These are phyloP conservation scores for Neophaeococcomyces aloes DNA, from an alignment of 2,329 filamentous ascomycete species.

Conservation along the genomic window DNA sequence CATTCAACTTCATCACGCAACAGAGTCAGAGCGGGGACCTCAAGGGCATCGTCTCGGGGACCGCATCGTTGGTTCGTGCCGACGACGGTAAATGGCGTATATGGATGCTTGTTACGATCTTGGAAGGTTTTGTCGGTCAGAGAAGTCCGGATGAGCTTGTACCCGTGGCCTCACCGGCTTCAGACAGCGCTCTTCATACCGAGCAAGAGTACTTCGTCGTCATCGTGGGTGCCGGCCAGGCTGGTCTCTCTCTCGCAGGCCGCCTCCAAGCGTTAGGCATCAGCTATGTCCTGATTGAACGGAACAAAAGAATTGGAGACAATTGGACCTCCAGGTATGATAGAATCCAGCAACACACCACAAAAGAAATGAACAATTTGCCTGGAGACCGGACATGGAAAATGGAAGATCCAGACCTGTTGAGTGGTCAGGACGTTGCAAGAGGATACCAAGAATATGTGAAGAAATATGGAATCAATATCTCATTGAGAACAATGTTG, in stretches of 20 bases:
- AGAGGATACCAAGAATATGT: conserved; percentile 15
- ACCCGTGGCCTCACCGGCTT: background rate
- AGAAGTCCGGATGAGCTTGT: conserved; percentile 19
- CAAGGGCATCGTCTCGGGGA: conserved; percentile 16
- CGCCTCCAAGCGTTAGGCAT: conserved; percentile 35
- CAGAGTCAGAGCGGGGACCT: conserved; percentile 4
- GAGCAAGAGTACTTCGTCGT: conserved; percentile 25
- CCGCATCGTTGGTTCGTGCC: conserved; percentile 15
- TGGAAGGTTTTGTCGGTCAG: conserved; percentile 19
- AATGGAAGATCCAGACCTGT: conserved; percentile 16
- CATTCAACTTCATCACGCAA: conserved; percentile 8
- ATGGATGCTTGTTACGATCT: conserved; percentile 22
- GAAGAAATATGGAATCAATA: conserved; percentile 21
- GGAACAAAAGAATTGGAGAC: conserved; percentile 33
- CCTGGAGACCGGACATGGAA: conserved; percentile 24
- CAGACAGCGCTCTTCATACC: conserved; percentile 12
- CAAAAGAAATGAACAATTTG: conserved; percentile 19
- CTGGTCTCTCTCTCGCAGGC: conserved; percentile 35
- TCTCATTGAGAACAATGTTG: conserved; percentile 30
- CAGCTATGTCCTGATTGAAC: conserved; percentile 36
- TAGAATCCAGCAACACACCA: conserved; percentile 27
- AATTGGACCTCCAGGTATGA: conserved; percentile 40
- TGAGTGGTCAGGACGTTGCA: conserved; percentile 21
- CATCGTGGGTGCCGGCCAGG: conserved; percentile 35
- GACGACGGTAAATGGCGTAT: conserved; percentile 21